phyloP scores from a whole-genome alignment of 2,329 filamentous ascomycete species.

The Fusarium anguioides region DNA sequence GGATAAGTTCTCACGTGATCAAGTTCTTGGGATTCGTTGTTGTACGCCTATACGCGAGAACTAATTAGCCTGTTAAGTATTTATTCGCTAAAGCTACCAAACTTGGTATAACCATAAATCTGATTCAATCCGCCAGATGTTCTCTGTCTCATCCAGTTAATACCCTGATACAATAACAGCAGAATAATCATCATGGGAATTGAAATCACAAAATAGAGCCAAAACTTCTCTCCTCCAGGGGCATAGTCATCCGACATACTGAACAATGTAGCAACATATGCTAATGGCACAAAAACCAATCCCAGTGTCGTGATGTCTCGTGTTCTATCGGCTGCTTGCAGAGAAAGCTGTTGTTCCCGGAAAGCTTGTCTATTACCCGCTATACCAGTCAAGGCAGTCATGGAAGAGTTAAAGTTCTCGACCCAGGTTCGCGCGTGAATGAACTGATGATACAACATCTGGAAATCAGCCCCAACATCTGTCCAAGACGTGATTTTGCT shows the following conservation, averaged over 20 bases:
- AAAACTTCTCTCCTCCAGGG: neutral
- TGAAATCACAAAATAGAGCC: neutral
- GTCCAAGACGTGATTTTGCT: neutral
- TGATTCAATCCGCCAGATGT: neutral
- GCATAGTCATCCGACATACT: neutral
- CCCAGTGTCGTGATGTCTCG: neutral
- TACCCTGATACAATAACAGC: neutral
- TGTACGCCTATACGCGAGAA: too few relatives aligned
- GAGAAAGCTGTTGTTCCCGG: neutral
- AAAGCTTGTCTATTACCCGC: neutral
- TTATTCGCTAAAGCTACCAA: neutral
- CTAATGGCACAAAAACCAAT: neutral
- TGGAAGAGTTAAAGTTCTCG: neutral
- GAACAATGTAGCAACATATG: conserved; percentile 1
- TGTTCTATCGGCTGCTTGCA: neutral
- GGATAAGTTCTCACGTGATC: too few relatives aligned
- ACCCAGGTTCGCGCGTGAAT: neutral
- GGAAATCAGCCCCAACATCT: neutral
- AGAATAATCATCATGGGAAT: neutral
- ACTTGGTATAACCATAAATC: neutral
- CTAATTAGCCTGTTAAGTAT: neutral
- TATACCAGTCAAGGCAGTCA: neutral
- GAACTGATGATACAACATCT: neutral
- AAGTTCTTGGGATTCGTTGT: too few relatives aligned
- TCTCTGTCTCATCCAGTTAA: neutral